Percentiles rank a stretch among this genome's conserved stretches.
These are phyloP conservation scores for Cystobasidiaceae sp. DNA, from an alignment of 1,284 basidiomycete genomes.

Conservation along the genomic window DNA sequence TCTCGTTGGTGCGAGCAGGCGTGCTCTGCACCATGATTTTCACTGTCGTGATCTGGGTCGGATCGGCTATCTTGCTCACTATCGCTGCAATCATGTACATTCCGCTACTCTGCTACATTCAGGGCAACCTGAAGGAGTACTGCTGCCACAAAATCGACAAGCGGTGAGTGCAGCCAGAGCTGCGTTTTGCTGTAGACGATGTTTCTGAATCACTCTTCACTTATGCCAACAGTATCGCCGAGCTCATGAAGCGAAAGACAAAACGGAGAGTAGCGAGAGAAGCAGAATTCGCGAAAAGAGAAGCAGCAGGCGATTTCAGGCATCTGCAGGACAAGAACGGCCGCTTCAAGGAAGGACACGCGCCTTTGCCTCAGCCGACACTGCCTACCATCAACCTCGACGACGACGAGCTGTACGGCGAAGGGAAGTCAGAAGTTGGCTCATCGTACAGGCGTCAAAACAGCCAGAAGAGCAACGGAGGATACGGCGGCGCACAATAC, in stretches of 20 bases:
- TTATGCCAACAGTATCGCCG: conserved; percentile 61
- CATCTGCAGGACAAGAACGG: conserved; percentile 93
- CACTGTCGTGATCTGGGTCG: conserved; percentile 80
- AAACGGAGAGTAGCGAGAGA: conserved; percentile 78
- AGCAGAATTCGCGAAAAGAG: conserved; percentile 76
- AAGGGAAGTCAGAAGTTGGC: conserved; percentile 19
- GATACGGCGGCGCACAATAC: background rate
- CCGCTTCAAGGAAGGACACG: conserved; percentile 59
- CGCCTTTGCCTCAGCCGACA: conserved; percentile 89
- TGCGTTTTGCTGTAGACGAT: no score
- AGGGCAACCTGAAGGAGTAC: conserved; percentile 68
- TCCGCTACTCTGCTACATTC: conserved; percentile 88
- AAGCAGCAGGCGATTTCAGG: conserved; percentile 81
- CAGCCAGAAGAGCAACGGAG: conserved; percentile 1
- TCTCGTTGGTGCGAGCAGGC: conserved; percentile 37
- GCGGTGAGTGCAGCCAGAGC: no score
- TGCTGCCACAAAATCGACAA: conserved; percentile 99
- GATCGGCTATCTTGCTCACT: conserved; percentile 74
- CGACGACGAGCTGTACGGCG: conserved; percentile 29
- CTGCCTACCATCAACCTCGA: conserved; percentile 70
- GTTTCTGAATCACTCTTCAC: no score
- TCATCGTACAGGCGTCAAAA: background rate
- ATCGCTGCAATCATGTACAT: conserved; percentile 82
- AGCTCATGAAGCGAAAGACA: conserved; percentile 85
- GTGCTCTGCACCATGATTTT: conserved; percentile 76